A percentile compares a stretch with the other conserved stretches of the same genome.
Conservation (phyloP, 75 land plant species). For the Pinus tabuliformis region DNA sequence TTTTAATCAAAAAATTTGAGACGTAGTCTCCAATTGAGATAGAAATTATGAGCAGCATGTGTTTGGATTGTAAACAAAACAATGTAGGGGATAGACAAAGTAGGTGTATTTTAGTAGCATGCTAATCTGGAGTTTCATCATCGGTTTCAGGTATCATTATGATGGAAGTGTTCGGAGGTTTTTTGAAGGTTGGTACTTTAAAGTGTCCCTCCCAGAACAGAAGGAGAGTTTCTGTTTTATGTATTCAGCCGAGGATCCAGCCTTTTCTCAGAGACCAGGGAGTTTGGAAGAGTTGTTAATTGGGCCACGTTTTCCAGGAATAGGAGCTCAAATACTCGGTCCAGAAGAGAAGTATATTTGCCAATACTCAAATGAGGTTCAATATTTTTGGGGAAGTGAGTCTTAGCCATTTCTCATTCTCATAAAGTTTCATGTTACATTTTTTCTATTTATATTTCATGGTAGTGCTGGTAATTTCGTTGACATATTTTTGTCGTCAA, state of each 20-base stretch:
- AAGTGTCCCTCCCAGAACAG: slow-evolving; percentile 80
- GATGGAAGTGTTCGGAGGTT: slow-evolving; percentile 78
- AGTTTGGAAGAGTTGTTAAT: slow-evolving; percentile 30
- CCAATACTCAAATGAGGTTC: slow-evolving; percentile 55
- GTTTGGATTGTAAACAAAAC: no score
- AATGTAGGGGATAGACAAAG: no score
- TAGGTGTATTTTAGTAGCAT: no score
- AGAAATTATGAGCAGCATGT: no score
- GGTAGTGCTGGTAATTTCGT: no score
- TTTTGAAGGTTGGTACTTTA: slow-evolving; percentile 98
- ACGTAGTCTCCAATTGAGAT: no score
- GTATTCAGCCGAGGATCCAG: slow-evolving; percentile 96
- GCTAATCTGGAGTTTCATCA: no score
- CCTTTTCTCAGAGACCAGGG: slow-evolving; percentile 30
- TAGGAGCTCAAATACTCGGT: slow-evolving; percentile 95
- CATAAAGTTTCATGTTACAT: background rate
- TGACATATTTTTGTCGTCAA: no score
- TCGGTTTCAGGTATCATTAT: slow-evolving; percentile 75
- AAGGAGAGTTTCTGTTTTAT: slow-evolving; percentile 96
- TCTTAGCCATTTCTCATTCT: background rate
- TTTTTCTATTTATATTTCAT: background rate
- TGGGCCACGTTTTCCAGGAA: slow-evolving; percentile 76
- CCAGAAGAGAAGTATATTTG: slow-evolving; percentile 89
- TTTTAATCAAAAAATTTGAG: no score
- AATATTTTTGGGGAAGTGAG: slow-evolving; percentile 88